These are phyloP conservation scores for Hemileccinum rubropunctum DNA, from an alignment of 768 basidiomycete species.

Conservation along the genomic window DNA sequence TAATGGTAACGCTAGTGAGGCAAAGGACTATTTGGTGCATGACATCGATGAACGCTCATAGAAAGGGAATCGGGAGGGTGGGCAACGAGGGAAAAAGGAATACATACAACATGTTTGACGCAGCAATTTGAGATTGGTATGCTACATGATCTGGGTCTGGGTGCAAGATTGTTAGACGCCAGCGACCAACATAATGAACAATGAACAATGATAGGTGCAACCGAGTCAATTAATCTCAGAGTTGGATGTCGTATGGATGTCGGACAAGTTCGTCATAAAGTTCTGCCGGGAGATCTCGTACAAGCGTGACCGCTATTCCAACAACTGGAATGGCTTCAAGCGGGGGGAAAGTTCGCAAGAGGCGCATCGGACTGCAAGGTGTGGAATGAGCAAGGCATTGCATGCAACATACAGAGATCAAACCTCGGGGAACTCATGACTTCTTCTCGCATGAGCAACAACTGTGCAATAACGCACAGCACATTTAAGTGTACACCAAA, in stretches of 20 bases:
- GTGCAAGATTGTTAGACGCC: slow-evolving; percentile 10
- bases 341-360: slow-evolving; percentile 91
- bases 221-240: slow-evolving; percentile 10
- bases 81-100: background rate
- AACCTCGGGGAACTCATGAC: slow-evolving; percentile 88
- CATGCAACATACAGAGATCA: slow-evolving; percentile 17
- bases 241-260: slow-evolving; percentile 69
- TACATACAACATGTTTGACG: slow-evolving; percentile 16
- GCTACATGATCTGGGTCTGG: slow-evolving; percentile 22
- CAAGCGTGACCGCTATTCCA: slow-evolving; percentile 90
- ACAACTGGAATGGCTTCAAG: slow-evolving; percentile 85
- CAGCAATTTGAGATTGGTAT: slow-evolving; percentile 10
- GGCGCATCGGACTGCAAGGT: slow-evolving; percentile 78
- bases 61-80: background rate
- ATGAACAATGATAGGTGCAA: background rate
- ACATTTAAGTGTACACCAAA: slow-evolving; percentile 97
- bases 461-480: slow-evolving; percentile 93
- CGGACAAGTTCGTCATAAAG: slow-evolving; percentile 87
- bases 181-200: slow-evolving; percentile 10
- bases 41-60: background rate
- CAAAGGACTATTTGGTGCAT: background rate
- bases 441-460: slow-evolving; percentile 85
- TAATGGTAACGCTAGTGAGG: background rate
- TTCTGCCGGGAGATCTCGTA: slow-evolving; percentile 84
- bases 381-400: background rate